Percentiles rank a stretch among this genome's conserved stretches.
Evolutionary conservation across 2,329 filamentous ascomycete genomes (phyloP).

Genomic region (Ascosphaera apis): DNA sequence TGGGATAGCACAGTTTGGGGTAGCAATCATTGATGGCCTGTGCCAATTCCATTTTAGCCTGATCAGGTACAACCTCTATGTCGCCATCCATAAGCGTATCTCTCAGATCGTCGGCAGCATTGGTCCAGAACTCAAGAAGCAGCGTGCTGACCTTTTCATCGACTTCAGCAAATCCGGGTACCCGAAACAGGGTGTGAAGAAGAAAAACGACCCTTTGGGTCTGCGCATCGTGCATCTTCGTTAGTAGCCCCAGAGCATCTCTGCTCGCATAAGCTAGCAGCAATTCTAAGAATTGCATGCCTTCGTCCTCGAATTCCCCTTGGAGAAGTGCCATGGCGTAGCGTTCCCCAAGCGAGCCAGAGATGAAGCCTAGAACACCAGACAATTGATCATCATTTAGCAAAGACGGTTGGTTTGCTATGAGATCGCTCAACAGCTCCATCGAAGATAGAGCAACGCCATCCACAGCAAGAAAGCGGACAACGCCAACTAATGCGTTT

Average conservation of each 20-base stretch:
- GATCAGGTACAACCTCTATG: slow-evolving; percentile 10
- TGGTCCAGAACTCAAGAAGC: slow-evolving; percentile 21
- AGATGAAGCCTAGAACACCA: slow-evolving; percentile 13
- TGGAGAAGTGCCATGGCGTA: slow-evolving; percentile 13
- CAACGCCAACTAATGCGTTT: slow-evolving; percentile 3
- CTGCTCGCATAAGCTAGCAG: slow-evolving; percentile 15
- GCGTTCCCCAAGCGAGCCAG: slow-evolving; percentile 13
- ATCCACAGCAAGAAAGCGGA: slow-evolving; percentile 8
- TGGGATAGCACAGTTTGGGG: slow-evolving; percentile 19
- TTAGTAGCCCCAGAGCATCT: slow-evolving; percentile 13
- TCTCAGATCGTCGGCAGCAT: slow-evolving; percentile 17
- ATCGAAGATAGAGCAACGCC: slow-evolving; percentile 12
- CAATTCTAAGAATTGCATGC: slow-evolving; percentile 19
- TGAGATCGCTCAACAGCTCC: slow-evolving; percentile 14
- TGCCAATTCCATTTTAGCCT: slow-evolving; percentile 17
- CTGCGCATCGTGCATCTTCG: slow-evolving; percentile 10
- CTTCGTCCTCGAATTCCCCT: slow-evolving; percentile 16
- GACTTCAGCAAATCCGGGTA: slow-evolving; percentile 18
- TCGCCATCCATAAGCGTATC: slow-evolving; percentile 11
- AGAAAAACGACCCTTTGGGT: slow-evolving; percentile 15
- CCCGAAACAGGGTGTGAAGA: slow-evolving; percentile 17
- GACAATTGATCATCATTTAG: slow-evolving; percentile 10
- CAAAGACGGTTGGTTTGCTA: slow-evolving; percentile 11
- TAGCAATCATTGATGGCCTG: slow-evolving; percentile 19
- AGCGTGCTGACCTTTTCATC: slow-evolving; percentile 17